Base-by-base conservation (phyloP, 1,284 basidiomycete genomes). In the Trichosporon inkin region DNA sequence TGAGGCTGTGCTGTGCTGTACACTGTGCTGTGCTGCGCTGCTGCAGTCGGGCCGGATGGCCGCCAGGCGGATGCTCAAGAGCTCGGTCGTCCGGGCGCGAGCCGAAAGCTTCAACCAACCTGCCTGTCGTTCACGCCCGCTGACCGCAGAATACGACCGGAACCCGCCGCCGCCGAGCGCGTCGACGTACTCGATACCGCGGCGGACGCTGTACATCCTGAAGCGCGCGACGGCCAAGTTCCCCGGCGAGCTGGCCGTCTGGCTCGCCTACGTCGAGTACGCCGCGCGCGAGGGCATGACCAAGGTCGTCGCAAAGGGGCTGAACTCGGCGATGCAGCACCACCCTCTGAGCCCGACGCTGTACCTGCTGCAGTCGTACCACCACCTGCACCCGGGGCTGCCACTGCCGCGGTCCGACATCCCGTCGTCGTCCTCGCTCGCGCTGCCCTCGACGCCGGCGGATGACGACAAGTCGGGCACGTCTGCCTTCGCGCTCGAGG, bases 141-240 rank as follows among this genome's bases (percentile, higher is more conserved):
- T 57, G 17, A 57, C 51, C 16, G 28, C 55, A 71, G 73, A 69
- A 32, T 73, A 76, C 62, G 70, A 78, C 58, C 67, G 73, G 35
- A 73, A 74, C 57, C 68, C 68, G 0, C 75, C 79, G 24, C 84
- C 83, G 39, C 82, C 84, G 0, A 87, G 87, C 2, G 80, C 92
- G 53, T 92, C 90, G 8, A 88, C 89, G 73, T 91, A 88, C 71
- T 88, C 89, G 7, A 83, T 93, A 55, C 86, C 90, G 28, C 83
- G 87, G 60, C 80, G 92, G 65, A 89, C 92, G 69, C 87, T 92
- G 73, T 87, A 90, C 69, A 92, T 96, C 67, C 92, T 93, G 68
- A 92, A 96, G 77, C 86, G 93, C 22, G 90, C 90, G 3, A 82
- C 94, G 16, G 87, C 85, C 74, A 89, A 88, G 73, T 95, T 96